Percentiles rank a stretch among this genome's conserved stretches.
phyloP scores from a whole-genome alignment of 805 yeast genomes.

The Wickerhamiella kurtzmanii region DNA sequence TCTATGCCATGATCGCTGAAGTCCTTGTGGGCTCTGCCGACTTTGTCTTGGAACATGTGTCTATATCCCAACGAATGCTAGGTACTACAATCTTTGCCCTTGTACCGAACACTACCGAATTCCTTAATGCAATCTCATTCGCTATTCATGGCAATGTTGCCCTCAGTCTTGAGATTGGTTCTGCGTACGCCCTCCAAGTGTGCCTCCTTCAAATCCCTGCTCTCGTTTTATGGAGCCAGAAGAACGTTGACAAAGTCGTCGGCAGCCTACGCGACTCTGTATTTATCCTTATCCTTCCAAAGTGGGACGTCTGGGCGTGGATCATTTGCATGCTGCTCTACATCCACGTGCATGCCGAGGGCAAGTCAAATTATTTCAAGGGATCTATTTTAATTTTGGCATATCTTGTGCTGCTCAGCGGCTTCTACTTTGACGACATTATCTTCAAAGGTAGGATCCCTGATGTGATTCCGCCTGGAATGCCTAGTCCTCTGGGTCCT shows the following conservation, averaged over 20 bases:
- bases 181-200: slow-evolving; percentile 94
- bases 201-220: slow-evolving; percentile 88
- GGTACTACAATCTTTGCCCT: slow-evolving; percentile 92
- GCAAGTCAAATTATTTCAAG: slow-evolving; percentile 90
- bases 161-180: slow-evolving; percentile 91
- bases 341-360: slow-evolving; percentile 91
- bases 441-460: slow-evolving; percentile 22
- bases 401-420: slow-evolving; percentile 61
- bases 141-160: slow-evolving; percentile 95
- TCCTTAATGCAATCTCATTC: slow-evolving; percentile 90
- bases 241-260: slow-evolving; percentile 12
- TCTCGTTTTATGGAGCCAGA: slow-evolving; percentile 62
- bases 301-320: slow-evolving; percentile 87
- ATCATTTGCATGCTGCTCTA: slow-evolving; percentile 76
- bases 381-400: slow-evolving; percentile 77
- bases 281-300: slow-evolving; percentile 80
- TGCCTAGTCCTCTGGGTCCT: no score
- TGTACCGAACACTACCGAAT: slow-evolving; percentile 95
- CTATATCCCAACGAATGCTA: slow-evolving; percentile 80
- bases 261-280: slow-evolving; percentile 21
- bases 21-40: slow-evolving; percentile 88
- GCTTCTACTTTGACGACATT: slow-evolving; percentile 55
- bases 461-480: slow-evolving; percentile 4
- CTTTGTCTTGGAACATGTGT: slow-evolving; percentile 59
- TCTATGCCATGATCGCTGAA: slow-evolving; percentile 90